phyloP scores from a whole-genome alignment of 1,139 yeast genomes.

The Suhomyces atakaporum region DNA sequence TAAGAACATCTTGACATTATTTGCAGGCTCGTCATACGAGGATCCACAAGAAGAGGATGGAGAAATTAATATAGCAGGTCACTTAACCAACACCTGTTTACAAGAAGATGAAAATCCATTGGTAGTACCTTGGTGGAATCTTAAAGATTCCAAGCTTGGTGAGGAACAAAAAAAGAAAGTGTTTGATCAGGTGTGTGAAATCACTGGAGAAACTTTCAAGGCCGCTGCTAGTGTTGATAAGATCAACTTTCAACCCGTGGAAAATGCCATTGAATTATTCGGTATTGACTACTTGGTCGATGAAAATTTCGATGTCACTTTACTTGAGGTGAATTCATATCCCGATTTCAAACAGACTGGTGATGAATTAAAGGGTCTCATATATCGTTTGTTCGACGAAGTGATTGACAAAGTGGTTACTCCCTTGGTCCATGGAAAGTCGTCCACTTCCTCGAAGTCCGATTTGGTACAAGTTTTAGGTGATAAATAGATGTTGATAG shows the following conservation, averaged over 20 bases:
- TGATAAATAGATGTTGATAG: background rate
- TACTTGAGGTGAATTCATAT: slow-evolving; percentile 87
- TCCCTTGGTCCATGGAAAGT: slow-evolving; percentile 12
- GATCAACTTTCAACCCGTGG: slow-evolving; percentile 84
- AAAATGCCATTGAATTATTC: slow-evolving; percentile 80
- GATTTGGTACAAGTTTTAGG: slow-evolving; percentile 12
- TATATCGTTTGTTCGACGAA: slow-evolving; percentile 58
- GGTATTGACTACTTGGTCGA: slow-evolving; percentile 87
- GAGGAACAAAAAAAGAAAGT: slow-evolving; percentile 39
- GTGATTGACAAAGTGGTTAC: slow-evolving; percentile 31
- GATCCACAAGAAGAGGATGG: slow-evolving; percentile 36
- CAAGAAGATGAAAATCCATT: slow-evolving; percentile 54
- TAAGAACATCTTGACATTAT: slow-evolving; percentile 74
- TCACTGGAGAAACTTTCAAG: slow-evolving; percentile 69
- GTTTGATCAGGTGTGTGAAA: slow-evolving; percentile 55
- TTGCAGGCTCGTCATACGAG: slow-evolving; percentile 61
- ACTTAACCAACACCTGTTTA: slow-evolving; percentile 89
- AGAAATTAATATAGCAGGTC: slow-evolving; percentile 59
- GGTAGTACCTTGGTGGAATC: slow-evolving; percentile 69
- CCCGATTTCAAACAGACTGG: slow-evolving; percentile 99
- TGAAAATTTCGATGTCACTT: slow-evolving; percentile 50
- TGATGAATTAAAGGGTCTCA: slow-evolving; percentile 61
- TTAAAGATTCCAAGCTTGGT: slow-evolving; percentile 44
- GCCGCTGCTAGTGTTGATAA: slow-evolving; percentile 84
- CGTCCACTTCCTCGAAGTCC: slow-evolving; percentile 1